These are phyloP conservation scores for Achlya hypogyna DNA, from an alignment of 352 stramenopile species.

Conservation along the genomic window DNA sequence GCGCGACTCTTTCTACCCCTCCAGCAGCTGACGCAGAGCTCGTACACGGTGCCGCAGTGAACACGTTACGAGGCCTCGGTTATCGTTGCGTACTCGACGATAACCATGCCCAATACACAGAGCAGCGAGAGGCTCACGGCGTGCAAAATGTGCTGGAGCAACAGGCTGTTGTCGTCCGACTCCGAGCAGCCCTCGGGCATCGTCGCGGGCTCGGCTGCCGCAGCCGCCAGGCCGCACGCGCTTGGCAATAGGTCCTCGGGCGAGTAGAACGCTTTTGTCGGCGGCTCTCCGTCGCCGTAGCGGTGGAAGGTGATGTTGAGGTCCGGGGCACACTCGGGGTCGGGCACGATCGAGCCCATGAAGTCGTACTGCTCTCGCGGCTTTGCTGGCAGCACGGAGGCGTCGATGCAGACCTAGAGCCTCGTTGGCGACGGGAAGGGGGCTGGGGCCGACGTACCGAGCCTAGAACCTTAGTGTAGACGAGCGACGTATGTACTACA, in stretches of 20 bases:
- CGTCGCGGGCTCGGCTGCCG: not conserved
- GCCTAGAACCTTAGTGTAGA: not conserved
- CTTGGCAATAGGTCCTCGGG: not conserved
- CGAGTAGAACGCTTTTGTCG: not conserved
- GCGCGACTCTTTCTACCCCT: constrained; percentile 54
- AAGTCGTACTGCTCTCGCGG: not conserved
- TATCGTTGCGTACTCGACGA: not conserved
- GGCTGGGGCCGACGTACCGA: not conserved
- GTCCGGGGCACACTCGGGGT: not conserved
- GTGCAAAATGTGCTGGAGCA: not conserved
- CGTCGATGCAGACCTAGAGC: not conserved
- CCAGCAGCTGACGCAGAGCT: constrained; percentile 50
- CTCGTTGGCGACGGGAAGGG: not conserved
- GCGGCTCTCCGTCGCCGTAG: not conserved
- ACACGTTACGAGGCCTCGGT: not conserved
- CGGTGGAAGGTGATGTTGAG: not conserved
- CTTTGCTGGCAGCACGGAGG: not conserved
- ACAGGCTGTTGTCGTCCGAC: constrained; percentile 19
- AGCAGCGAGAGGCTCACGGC: not conserved
- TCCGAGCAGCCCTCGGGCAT: too few relatives aligned
- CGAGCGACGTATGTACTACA: not conserved
- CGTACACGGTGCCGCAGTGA: not conserved
- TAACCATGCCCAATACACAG: not conserved
- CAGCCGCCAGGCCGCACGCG: not conserved
- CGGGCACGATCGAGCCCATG: not conserved